Conservation (phyloP, 768 basidiomycete genomes). For the Leccinum aurantiacum region DNA sequence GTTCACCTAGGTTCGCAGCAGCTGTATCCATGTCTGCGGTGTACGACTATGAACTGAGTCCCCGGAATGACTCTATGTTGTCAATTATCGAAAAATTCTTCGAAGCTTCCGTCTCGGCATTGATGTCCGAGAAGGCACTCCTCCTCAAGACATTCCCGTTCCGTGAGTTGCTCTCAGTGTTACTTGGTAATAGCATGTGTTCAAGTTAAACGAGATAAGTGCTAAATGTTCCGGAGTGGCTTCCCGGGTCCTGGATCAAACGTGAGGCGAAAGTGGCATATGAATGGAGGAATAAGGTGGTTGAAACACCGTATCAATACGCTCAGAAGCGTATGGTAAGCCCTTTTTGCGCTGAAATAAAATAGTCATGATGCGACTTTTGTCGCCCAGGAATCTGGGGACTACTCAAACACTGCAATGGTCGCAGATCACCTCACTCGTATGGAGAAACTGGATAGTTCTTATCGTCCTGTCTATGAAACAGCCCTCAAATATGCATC, state of each 20-base stretch:
- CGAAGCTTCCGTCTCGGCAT: background rate
- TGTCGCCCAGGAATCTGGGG: background rate
- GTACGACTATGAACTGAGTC: background rate
- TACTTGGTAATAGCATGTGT: constrained; percentile 3
- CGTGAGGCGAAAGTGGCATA: background rate
- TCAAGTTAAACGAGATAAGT: background rate
- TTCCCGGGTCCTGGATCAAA: constrained; percentile 10
- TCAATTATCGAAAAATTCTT: background rate
- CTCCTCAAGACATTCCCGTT: constrained; percentile 4
- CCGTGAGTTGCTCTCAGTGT: constrained; percentile 11
- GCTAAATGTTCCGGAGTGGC: background rate
- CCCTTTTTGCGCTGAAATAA: background rate
- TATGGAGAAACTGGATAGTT: background rate
- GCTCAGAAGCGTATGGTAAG: background rate
- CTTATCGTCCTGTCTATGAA: background rate
- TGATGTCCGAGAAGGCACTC: background rate
- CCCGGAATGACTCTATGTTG: constrained; percentile 7
- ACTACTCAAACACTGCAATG: background rate
- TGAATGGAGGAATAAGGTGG: background rate
- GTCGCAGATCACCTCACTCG: background rate
- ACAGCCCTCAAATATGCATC: background rate
- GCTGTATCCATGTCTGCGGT: background rate
- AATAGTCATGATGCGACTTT: background rate
- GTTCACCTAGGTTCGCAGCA: background rate
- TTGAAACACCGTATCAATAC: constrained; percentile 6